Evolutionary conservation across 2,329 filamentous ascomycete genomes (phyloP).

Genomic region (Colletotrichum liaoningense): DNA sequence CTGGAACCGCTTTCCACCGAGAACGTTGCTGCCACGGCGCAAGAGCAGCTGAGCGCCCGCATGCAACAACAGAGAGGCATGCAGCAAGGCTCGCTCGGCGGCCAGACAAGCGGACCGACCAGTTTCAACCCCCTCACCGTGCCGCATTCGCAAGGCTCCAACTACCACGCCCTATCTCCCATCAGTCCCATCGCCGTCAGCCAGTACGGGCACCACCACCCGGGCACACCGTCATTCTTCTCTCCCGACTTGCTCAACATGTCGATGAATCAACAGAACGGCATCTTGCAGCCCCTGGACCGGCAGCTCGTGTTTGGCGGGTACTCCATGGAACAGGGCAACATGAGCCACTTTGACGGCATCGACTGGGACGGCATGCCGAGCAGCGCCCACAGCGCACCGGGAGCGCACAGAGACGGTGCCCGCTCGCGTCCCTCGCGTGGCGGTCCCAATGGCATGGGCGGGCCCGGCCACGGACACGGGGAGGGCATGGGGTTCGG

Average conservation of each 20-base stretch:
- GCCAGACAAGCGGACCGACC: constrained; percentile 53
- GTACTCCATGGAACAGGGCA: constrained; percentile 66
- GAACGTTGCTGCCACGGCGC: constrained; percentile 48
- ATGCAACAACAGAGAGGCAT: constrained; percentile 56
- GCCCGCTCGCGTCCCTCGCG: constrained; percentile 33
- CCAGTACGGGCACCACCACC: constrained; percentile 51
- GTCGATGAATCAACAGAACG: constrained; percentile 61
- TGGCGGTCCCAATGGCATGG: constrained; percentile 45
- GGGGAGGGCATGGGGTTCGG: constrained; percentile 34
- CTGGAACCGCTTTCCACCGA: constrained; percentile 36
- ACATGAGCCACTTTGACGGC: constrained; percentile 53
- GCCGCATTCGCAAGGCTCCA: constrained; percentile 52
- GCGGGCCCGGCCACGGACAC: constrained; percentile 42
- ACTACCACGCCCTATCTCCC: constrained; percentile 62
- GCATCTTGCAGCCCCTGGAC: constrained; percentile 76
- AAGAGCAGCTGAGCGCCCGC: constrained; percentile 47
- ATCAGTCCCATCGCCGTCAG: constrained; percentile 61
- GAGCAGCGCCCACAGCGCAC: constrained; percentile 42
- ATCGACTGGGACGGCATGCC: constrained; percentile 58
- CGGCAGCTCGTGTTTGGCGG: constrained; percentile 81
- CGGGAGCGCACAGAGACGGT: constrained; percentile 38
- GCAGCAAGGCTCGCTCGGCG: constrained; percentile 50
- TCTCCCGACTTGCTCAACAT: constrained; percentile 65
- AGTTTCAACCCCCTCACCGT: constrained; percentile 55
- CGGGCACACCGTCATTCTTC: constrained; percentile 54